Evolutionary conservation across 176 grass and related monocot species (phyloP), one percentile per base, ranked within the genome.

Genomic region (Oryza officinalis): DNA sequence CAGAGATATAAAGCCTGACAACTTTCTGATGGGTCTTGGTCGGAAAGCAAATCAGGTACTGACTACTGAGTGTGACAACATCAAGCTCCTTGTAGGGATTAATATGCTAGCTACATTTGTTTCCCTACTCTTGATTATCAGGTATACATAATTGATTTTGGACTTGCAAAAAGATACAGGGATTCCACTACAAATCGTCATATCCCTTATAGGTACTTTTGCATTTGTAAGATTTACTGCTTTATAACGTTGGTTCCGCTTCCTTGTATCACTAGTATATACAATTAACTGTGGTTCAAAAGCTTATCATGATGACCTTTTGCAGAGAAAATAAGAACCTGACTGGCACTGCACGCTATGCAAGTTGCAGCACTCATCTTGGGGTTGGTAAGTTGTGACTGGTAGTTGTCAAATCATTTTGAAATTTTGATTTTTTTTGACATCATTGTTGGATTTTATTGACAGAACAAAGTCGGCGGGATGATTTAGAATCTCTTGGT

Each of bases 131-230:
- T 59, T 89, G 83, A 50, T 76, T 82, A 60, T 85, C 71, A 98
- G 96, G 96, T 98, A 26, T 98, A 95, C 66, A 88, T 95, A 83
- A 98, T 98, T 87, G 96, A 98, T 85, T 98, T 98, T 83, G 96
- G 96, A 22, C 96, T 98, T 87, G 96, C 93, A 74, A 98, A 98
- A 94, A 93, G 96, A 84, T 98, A 98, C 37, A 82, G 96, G 0
- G 96, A 98, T 83, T 91, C 93, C 41, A 83, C 74, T 66, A 95
- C 96, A 2, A 95, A 98, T 87, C 93, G 89, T n/a, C 96, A 98
- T 90, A 98, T 98, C 63, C 82, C 96, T 67, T 98, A 92, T 80
- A 98, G 85, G 91, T 94, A 77, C 33, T 32, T 57, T 66, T 83
- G 20, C 66, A 84, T 76, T 73, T 81, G 20, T 57, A 22, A 57